Evolutionary conservation across 164 flowering plant species (phyloP).

Genomic region (Vitis rotundifolia): DNA sequence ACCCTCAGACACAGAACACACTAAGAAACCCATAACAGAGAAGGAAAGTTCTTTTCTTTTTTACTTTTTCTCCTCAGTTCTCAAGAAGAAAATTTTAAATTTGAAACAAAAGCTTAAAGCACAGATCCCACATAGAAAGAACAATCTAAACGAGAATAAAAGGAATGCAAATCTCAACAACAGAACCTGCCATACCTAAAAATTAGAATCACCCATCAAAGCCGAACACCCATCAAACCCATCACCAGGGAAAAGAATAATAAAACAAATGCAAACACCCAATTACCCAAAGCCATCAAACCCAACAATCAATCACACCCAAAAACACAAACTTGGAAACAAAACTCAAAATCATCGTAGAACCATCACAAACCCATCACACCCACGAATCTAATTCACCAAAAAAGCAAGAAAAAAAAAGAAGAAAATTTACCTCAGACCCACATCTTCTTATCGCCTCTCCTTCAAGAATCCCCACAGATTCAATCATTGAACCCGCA

Average conservation of each 20-base stretch:
- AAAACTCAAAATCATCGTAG: background rate
- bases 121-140: slow-evolving; percentile 19
- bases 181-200: slow-evolving; percentile 8
- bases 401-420: slow-evolving; percentile 6
- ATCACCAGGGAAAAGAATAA: slow-evolving; percentile 2
- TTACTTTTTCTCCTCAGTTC: background rate
- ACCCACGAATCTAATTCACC: slow-evolving; percentile 13
- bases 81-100: slow-evolving; percentile 2
- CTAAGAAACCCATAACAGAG: slow-evolving; percentile 4
- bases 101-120: slow-evolving; percentile 2
- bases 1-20: background rate
- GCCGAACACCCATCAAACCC: slow-evolving; percentile 11
- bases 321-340: background rate
- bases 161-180: slow-evolving; percentile 3
- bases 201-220: slow-evolving; percentile 14
- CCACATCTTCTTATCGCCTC: slow-evolving; percentile 52
- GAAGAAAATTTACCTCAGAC: slow-evolving; percentile 57
- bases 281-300: slow-evolving; percentile 3
- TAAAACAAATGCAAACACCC: slow-evolving; percentile 10
- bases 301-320: slow-evolving; percentile 2
- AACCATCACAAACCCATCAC: slow-evolving; percentile 3
- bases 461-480: slow-evolving; percentile 32
- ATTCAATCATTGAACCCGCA: slow-evolving; percentile 33
- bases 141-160: slow-evolving; percentile 3
- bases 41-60: background rate